Evolutionary conservation across 305 asterid genomes (phyloP).

Genomic region (Petunia hybrid): DNA sequence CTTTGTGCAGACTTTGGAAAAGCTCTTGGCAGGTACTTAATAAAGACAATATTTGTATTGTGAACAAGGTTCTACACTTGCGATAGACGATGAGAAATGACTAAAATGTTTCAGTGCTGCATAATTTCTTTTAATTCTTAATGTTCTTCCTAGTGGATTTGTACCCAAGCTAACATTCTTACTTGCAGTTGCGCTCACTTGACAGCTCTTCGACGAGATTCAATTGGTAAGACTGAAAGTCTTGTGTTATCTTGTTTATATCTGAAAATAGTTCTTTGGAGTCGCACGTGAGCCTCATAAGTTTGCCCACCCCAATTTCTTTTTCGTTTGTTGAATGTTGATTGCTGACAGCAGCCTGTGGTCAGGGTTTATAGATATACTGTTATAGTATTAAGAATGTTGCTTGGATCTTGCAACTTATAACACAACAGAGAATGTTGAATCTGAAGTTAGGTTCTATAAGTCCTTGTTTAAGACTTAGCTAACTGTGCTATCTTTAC

Average conservation of each 20-base stretch:
- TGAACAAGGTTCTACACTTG: background rate
- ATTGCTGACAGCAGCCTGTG: background rate
- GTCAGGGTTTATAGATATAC: background rate
- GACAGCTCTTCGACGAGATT: conserved; percentile 89
- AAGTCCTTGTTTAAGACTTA: background rate
- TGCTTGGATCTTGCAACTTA: conserved; percentile 22
- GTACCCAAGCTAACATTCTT: background rate
- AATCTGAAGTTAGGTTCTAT: background rate
- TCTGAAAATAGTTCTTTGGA: conserved; percentile 21
- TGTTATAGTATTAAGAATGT: background rate
- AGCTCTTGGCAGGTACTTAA: conserved; percentile 74
- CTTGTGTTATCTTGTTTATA: background rate
- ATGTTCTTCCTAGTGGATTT: background rate
- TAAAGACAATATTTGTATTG: conserved; percentile 21
- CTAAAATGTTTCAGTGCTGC: conserved; percentile 8
- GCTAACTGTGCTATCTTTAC: conserved; percentile 18
- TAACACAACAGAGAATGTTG: background rate
- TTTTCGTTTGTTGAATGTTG: background rate
- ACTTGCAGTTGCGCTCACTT: conserved; percentile 88
- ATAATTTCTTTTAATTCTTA: background rate
- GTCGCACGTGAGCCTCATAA: background rate
- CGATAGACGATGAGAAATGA: conserved; percentile 4
- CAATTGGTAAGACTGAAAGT: conserved; percentile 64
- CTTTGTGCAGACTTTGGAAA: conserved; percentile 95
- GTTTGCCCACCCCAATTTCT: background rate